phyloP scores from a whole-genome alignment of 495 filamentous ascomycete species.

The Lentithecium fluviatile region DNA sequence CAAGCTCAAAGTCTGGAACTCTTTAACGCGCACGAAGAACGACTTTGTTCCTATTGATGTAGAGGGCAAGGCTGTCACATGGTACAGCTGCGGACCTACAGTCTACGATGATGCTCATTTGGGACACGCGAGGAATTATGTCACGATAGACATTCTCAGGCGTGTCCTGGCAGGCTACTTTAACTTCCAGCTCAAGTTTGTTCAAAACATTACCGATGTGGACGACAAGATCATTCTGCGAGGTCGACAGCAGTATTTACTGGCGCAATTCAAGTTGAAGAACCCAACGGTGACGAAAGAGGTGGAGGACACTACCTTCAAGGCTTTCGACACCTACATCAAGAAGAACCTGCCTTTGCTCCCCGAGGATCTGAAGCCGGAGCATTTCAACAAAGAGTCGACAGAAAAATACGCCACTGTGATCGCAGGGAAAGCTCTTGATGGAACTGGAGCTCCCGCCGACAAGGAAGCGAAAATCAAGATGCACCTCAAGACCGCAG shows the following conservation, averaged over 20 bases:
- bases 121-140: slow-evolving; percentile 92
- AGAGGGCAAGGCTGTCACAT: slow-evolving; percentile 65
- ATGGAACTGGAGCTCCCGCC: slow-evolving; percentile 61
- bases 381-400: slow-evolving; percentile 56
- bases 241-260: slow-evolving; percentile 73
- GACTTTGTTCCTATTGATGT: slow-evolving; percentile 71
- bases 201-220: slow-evolving; percentile 80
- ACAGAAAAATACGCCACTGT: slow-evolving; percentile 59
- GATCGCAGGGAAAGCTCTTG: slow-evolving; percentile 49
- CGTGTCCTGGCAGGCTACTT: slow-evolving; percentile 86
- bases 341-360: slow-evolving; percentile 73
- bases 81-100: slow-evolving; percentile 80
- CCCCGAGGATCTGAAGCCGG: slow-evolving; percentile 45
- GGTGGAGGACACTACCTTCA: slow-evolving; percentile 54
- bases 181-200: slow-evolving; percentile 79
- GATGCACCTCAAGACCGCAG: slow-evolving; percentile 83
- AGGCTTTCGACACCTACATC: slow-evolving; percentile 71
- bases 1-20: slow-evolving; percentile 33
- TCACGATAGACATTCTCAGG: slow-evolving; percentile 87
- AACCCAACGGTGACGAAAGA: slow-evolving; percentile 50
- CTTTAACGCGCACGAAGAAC: slow-evolving; percentile 38
- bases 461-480: slow-evolving; percentile 80
- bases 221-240: slow-evolving; percentile 93
- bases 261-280: slow-evolving; percentile 54
- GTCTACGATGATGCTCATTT: slow-evolving; percentile 87